phyloP scores from a whole-genome alignment of 345 rosid species.

The Brassica rapa region DNA sequence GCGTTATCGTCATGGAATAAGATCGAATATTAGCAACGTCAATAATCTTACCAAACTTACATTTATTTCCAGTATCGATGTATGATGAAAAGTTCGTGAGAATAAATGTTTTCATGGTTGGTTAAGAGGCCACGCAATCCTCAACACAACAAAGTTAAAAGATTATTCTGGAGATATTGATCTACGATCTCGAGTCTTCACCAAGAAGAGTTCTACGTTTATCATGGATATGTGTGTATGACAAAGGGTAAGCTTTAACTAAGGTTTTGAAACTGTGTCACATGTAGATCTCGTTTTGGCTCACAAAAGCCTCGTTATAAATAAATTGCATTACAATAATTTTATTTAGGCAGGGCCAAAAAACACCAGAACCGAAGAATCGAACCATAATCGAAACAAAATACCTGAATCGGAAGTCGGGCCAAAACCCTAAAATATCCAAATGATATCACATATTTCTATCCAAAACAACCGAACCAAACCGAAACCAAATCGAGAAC shows the following conservation, averaged over 20 bases:
- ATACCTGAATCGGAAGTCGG: no score
- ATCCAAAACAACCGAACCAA: no score
- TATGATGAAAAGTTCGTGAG: constrained; percentile 10
- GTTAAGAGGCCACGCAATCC: constrained; percentile 25
- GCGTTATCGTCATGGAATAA: constrained; percentile 34
- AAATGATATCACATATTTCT: no score
- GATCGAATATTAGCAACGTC: constrained; percentile 18
- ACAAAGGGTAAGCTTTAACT: constrained; percentile 6
- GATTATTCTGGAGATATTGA: constrained; percentile 27
- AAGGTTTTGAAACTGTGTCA: constrained; percentile 1
- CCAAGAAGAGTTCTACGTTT: neutral
- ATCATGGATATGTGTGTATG: neutral
- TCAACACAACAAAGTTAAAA: neutral
- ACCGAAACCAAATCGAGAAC: no score
- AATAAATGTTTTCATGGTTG: constrained; percentile 6
- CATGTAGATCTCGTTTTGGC: neutral
- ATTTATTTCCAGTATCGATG: constrained; percentile 14
- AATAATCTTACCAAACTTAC: constrained; percentile 11
- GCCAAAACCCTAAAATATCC: no score
- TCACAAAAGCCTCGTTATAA: neutral
- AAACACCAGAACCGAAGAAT: no score
- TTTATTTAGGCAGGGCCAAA: neutral
- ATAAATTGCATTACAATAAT: neutral
- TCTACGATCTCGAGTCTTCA: constrained; percentile 32
- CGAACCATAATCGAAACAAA: no score